Percentiles rank a stretch among this genome's conserved stretches.
phyloP scores from a whole-genome alignment of 768 basidiomycete genomes.

The Lactarius psammicola region DNA sequence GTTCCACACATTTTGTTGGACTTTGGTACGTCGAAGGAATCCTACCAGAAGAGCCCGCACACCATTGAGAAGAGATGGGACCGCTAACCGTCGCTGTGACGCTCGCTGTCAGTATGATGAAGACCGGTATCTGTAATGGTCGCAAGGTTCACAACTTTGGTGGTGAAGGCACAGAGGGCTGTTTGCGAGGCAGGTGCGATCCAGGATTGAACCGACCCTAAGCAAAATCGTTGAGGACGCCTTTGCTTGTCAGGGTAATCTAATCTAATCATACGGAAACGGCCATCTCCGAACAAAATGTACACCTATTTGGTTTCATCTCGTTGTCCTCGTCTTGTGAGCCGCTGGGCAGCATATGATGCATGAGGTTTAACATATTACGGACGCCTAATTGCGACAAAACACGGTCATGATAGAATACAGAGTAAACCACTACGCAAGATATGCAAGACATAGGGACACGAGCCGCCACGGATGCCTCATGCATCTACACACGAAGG shows the following conservation, averaged over 20 bases:
- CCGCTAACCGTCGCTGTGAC: not conserved
- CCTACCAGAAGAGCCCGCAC: not conserved
- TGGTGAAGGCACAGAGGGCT: not conserved
- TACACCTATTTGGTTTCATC: not conserved
- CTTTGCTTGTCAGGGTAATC: too few species aligned
- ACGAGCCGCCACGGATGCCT: constrained; percentile 11
- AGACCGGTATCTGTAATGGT: not conserved
- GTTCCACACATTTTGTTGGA: not conserved
- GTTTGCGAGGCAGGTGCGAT: not conserved
- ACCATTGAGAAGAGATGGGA: not conserved
- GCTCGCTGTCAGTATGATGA: not conserved
- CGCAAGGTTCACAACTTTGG: too few species aligned
- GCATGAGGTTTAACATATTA: constrained; percentile 3
- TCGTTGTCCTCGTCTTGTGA: not conserved
- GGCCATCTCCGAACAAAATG: not conserved
- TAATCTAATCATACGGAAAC: not conserved
- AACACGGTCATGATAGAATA: constrained; percentile 26
- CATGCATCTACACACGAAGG: constrained; percentile 7
- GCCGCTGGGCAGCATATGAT: too few species aligned
- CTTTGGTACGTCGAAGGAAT: not conserved
- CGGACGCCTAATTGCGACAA: constrained; percentile 12
- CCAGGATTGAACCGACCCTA: too few species aligned
- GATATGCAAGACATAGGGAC: constrained; percentile 25
- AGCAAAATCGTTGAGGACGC: too few species aligned
- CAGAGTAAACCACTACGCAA: constrained; percentile 22